Evolutionary conservation across 176 grass and related monocot genomes (phyloP), one percentile per base, ranked within the genome.

Genomic region (Thalia dealbata): DNA sequence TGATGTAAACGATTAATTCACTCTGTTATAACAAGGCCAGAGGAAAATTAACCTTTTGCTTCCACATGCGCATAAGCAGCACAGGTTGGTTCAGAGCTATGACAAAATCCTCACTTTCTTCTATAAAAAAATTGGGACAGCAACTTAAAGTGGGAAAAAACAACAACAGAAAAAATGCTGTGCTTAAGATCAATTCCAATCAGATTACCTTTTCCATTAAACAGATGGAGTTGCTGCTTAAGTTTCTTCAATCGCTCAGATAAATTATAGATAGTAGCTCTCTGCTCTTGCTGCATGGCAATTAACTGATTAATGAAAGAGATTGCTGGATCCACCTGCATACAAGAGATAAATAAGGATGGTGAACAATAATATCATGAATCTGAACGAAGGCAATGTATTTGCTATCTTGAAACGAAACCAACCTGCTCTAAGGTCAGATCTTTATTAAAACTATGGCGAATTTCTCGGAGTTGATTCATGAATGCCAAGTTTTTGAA

Each of bases 251-350:
- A 70, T 25, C 84, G 75, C 74, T 78, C 56, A 76, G 82, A 92
- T 32, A 86, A 72, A 75, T 44, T 51, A 81, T 96, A 96, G 30
- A 84, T 84, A 81, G 83, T 22, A 75, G 75, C 58, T 73, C 92
- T 87, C 85, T 96, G 92, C 64, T 96, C 86, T 61, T 76, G 81
- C 35, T 92, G 75, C 41, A 90, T 76, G 58, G 55, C 74, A 75
- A 92, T 78, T 50, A 96, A 78, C 83, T 92, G 92, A 29, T 85
- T 79, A 75, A 96, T 82, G 61, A 96, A 96, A 26, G 89, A 92
- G 23, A 64, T 80, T 41, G 84, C 89, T 78, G 70, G 79, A 52
- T 87, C 87, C 76, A 96, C 89, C 92, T 92, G 87, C 59, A 88
- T 73, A 82, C 76, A 32, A 79, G 55, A 78, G 29, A 78, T 78